Evolutionary conservation across 441 rosid genomes (phyloP).

Genomic region (Mallotus japonicus): DNA sequence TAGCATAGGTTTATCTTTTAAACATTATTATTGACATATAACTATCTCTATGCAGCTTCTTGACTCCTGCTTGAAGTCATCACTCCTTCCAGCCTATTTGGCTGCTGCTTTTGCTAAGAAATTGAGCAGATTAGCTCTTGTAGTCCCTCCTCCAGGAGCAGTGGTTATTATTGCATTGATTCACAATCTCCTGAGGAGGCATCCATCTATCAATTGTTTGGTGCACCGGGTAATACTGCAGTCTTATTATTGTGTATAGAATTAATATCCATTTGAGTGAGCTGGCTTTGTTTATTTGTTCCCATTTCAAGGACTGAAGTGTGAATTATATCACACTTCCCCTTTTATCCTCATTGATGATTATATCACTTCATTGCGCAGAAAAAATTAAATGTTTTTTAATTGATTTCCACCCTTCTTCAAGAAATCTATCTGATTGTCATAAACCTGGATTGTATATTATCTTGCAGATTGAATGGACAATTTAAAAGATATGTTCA

Average conservation of each 20-base stretch:
- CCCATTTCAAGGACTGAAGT: neutral
- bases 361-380: neutral
- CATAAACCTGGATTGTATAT: neutral
- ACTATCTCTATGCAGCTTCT: constrained; percentile 64
- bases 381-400: too few species aligned
- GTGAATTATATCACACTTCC: neutral
- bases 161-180: constrained; percentile 74
- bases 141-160: constrained; percentile 83
- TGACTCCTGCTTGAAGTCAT: constrained; percentile 86
- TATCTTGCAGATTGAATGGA: neutral
- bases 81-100: constrained; percentile 90
- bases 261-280: neutral
- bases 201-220: constrained; percentile 89
- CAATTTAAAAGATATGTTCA: neutral
- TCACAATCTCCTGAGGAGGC: constrained; percentile 79
- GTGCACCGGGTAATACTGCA: constrained; percentile 61
- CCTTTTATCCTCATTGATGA: neutral
- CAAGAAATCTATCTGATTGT: too few species aligned
- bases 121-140: constrained; percentile 73
- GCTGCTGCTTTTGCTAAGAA: constrained; percentile 93
- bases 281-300: neutral
- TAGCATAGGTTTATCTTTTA: neutral
- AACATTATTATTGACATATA: constrained; percentile 9
- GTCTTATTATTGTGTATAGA: constrained; percentile 1
- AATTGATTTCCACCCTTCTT: too few species aligned